These are phyloP conservation scores for Cladosporium sp. DNA, from an alignment of 2,329 filamentous ascomycete species.

Conservation along the genomic window DNA sequence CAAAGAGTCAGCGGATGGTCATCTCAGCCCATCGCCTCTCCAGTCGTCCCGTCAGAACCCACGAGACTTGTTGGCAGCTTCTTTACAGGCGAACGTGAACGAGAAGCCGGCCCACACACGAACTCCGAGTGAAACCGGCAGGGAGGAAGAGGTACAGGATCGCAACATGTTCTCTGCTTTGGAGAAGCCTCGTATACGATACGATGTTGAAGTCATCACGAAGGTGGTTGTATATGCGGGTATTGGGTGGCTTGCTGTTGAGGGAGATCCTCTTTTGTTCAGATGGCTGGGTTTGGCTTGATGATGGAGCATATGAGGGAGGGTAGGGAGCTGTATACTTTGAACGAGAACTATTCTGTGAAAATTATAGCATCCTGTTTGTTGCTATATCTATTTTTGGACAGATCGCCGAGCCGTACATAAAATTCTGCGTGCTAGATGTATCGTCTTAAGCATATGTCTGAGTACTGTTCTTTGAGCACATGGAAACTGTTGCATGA, in stretches of 20 bases:
- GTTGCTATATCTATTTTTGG: not conserved
- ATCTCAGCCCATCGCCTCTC: constrained; percentile 32
- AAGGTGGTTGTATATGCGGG: constrained; percentile 94
- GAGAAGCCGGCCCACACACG: not conserved
- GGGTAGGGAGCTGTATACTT: not conserved
- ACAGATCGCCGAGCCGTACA: not conserved
- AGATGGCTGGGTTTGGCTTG: constrained; percentile 14
- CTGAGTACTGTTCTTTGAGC: not conserved
- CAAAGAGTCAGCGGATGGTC: constrained; percentile 23
- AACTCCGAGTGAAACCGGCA: constrained; percentile 31
- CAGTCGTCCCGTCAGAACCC: constrained; percentile 32
- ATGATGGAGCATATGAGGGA: not conserved
- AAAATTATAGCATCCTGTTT: not conserved
- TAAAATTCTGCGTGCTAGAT: not conserved
- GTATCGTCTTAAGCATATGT: not conserved
- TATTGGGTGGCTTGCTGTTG: constrained; percentile 82
- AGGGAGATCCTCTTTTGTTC: constrained; percentile 72
- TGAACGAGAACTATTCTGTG: not conserved
- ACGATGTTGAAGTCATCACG: constrained; percentile 98
- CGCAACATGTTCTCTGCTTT: constrained; percentile 79
- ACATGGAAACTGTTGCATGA: not conserved
- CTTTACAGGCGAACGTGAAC: not conserved
- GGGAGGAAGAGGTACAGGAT: constrained; percentile 40
- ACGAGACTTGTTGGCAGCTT: not conserved
- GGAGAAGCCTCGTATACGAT: constrained; percentile 83